A percentile compares a stretch with the other conserved stretches of the same genome.
Evolutionary conservation across 176 grass and related monocot species (phyloP).

Genomic region (Cymbopogon citratus): DNA sequence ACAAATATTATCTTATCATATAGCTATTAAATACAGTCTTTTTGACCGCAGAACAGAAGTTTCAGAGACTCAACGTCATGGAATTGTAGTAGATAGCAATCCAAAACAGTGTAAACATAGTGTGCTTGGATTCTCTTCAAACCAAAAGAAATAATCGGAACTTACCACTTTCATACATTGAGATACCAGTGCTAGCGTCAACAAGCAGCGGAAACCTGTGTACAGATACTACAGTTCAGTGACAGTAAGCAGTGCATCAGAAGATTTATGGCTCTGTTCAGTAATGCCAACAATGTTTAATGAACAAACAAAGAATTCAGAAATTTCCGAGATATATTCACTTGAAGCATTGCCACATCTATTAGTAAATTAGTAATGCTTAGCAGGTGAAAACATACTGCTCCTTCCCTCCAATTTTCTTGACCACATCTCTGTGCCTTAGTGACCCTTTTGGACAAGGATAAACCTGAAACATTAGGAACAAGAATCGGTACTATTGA

Average conservation of each 20-base stretch:
- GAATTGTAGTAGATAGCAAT: not conserved
- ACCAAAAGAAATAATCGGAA: constrained; percentile 5
- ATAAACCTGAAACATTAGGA: constrained; percentile 57
- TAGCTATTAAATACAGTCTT: not conserved
- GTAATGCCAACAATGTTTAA: not conserved
- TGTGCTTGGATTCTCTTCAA: not conserved
- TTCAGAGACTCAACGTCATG: not conserved
- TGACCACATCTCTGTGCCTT: constrained; percentile 68
- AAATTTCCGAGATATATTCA: not conserved
- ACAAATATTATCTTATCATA: not conserved
- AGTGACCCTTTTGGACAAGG: constrained; percentile 94
- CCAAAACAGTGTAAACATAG: not conserved
- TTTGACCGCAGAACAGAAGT: not conserved
- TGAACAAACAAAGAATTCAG: not conserved
- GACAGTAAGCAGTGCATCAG: not conserved
- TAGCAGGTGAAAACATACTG: constrained; percentile 56
- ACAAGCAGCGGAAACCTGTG: constrained; percentile 92
- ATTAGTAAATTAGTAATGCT: constrained; percentile 1
- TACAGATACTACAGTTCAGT: not conserved
- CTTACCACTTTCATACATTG: constrained; percentile 97
- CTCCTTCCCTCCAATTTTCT: constrained; percentile 82
- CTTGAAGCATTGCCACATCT: not conserved
- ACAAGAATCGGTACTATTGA: not conserved
- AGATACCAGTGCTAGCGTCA: constrained; percentile 65
- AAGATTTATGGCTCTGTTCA: not conserved